Evolutionary conservation across 1,284 basidiomycete genomes (phyloP), one percentile per base, ranked within the genome.

Genomic region (Trichosporon asahii): DNA sequence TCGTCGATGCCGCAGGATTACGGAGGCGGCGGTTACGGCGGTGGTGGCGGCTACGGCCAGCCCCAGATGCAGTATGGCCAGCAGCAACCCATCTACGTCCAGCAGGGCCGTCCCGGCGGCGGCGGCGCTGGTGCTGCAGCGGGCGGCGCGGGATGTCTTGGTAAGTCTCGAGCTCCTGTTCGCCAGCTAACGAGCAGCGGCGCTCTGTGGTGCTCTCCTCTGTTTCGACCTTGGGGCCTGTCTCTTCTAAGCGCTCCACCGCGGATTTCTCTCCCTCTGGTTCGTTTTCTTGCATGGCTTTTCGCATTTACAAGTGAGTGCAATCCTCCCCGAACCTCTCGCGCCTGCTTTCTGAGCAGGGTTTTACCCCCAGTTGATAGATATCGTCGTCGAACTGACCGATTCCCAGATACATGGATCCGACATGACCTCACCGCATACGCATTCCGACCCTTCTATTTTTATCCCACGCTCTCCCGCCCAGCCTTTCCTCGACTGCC

Each of bases 11-110:
- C 72, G 6, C 68, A 69, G 40, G 66, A 64, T 25, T 61, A 63
- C 14, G 46, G 46, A 8, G 31, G 31, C 11, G 31, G 31, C 53
- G 53, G 27, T 15, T 29, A 31, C 57, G 57, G 57, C 27, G 68
- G 69, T 64, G 68, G 66, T 1, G 29, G 29, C 29, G 53, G 55
- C 4, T 65, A 68, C 37, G 67, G 67, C 15, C 55, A 60, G 55
- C 70, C 71, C 66, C 70, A 66, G 64, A 73, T 73, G 72, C 67
- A 69, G 64, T 73, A 73, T 49, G 46, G 40, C 25, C 64, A 66
- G 66, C 65, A 49, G 40, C 72, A 68, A 66, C 72, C 68, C 7
- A 68, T 73, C 37, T 70, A 71, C 61, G 72, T 73, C 60, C 72
- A 73, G 68, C 72, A 73, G 66, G 66, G 68, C 61, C 69, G 46